Evolutionary conservation across 2,329 filamentous ascomycete species (phyloP).

Genomic region (Aspergillus sp.): DNA sequence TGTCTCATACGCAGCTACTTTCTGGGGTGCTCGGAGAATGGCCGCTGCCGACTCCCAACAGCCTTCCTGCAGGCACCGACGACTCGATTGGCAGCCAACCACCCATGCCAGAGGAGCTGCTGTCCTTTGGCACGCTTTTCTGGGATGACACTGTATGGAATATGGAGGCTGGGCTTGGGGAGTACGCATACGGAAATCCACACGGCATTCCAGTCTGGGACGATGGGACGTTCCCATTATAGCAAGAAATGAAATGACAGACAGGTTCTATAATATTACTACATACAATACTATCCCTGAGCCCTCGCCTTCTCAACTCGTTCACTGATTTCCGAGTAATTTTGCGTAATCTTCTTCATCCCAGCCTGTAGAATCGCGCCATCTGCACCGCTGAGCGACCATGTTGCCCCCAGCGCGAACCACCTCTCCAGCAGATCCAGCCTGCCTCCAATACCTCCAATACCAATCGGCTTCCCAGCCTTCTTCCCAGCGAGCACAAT

Average conservation of each 20-base stretch:
- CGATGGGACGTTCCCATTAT: neutral
- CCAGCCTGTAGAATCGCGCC: slow-evolving; percentile 37
- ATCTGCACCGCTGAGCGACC: slow-evolving; percentile 40
- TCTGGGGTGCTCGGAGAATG: neutral
- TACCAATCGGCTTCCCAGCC: slow-evolving; percentile 41
- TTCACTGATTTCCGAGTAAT: slow-evolving; percentile 27
- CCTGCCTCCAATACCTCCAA: slow-evolving; percentile 42
- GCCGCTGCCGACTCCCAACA: neutral
- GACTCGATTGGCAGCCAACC: neutral
- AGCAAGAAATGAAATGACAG: neutral
- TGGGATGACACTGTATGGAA: slow-evolving; percentile 1
- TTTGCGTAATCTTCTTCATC: slow-evolving; percentile 35
- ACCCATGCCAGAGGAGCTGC: neutral
- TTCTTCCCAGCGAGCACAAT: slow-evolving; percentile 40
- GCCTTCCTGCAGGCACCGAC: neutral
- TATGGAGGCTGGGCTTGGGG: neutral
- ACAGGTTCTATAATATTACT: no score
- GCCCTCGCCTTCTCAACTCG: slow-evolving; percentile 14
- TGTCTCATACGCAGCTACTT: neutral
- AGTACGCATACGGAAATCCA: slow-evolving; percentile 3
- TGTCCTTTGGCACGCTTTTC: neutral
- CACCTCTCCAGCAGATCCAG: slow-evolving; percentile 45
- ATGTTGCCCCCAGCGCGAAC: slow-evolving; percentile 39
- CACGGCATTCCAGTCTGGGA: neutral
- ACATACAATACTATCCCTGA: neutral